These are phyloP conservation scores for Brachypodium distachyon DNA, from an alignment of 202 grass and related monocot genomes.

Conservation along the genomic window DNA sequence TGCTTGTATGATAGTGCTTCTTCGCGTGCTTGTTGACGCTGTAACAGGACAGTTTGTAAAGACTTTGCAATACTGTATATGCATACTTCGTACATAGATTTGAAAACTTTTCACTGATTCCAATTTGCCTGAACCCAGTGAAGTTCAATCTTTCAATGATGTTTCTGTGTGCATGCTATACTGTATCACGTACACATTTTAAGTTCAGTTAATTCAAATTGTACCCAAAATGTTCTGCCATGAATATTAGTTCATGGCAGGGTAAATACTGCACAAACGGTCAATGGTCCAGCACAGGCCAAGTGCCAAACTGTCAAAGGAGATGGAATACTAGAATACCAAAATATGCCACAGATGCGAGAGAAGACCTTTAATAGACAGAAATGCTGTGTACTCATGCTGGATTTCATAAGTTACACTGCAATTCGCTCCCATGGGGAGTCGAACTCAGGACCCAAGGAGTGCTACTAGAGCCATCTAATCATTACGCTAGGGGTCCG, in stretches of 20 bases:
- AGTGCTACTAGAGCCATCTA: too few species aligned
- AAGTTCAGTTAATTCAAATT: neutral
- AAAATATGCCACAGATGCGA: neutral
- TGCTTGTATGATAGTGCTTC: conserved; percentile 28
- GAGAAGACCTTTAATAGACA: neutral
- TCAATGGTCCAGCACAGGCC: too few species aligned
- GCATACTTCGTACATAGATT: neutral
- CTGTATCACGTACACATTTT: neutral
- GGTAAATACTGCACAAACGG: neutral
- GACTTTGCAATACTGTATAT: neutral
- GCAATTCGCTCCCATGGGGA: too few species aligned
- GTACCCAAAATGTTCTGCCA: neutral
- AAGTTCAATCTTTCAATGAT: neutral
- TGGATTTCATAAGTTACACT: neutral
- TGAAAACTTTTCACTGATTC: neutral
- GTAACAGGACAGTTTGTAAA: neutral
- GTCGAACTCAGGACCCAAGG: too few species aligned
- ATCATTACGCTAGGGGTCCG: too few species aligned
- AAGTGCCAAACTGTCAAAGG: too few species aligned
- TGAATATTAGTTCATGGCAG: neutral
- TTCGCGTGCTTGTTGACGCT: conserved; percentile 34
- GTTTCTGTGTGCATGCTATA: neutral
- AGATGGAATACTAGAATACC: neutral
- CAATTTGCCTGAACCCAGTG: neutral
- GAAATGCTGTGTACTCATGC: neutral